Conservation (phyloP, 208 protist species). For the Trichomonas gallinae region DNA sequence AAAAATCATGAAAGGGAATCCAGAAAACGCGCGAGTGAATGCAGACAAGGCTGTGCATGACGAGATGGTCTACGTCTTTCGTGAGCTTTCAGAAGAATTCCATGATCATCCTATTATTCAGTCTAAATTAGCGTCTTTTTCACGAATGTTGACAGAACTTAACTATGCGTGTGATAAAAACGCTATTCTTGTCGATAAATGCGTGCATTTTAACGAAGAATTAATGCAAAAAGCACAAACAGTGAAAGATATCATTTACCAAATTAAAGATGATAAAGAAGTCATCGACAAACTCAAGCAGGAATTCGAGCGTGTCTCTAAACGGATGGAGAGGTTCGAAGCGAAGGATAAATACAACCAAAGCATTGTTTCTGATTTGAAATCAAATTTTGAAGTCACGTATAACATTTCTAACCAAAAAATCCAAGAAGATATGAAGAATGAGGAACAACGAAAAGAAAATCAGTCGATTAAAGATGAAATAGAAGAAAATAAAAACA, state of each 20-base stretch:
- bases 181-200: background rate
- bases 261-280: background rate
- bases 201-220: background rate
- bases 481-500: background rate
- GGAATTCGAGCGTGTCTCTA: background rate
- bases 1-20: background rate
- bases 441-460: background rate
- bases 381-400: background rate
- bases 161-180: background rate
- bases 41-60: background rate
- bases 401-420: background rate
- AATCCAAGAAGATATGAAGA: background rate
- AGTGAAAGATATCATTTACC: background rate
- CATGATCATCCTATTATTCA: background rate
- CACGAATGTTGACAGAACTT: background rate
- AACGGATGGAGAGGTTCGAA: background rate
- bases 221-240: background rate
- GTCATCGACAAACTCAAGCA: background rate
- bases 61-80: background rate
- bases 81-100: background rate
- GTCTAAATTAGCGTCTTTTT: background rate
- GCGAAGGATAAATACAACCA: background rate
- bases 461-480: background rate
- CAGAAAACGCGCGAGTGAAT: background rate
- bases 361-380: background rate